Conservation (phyloP, 176 grass and related monocot species). For the Triticum turgidum region DNA sequence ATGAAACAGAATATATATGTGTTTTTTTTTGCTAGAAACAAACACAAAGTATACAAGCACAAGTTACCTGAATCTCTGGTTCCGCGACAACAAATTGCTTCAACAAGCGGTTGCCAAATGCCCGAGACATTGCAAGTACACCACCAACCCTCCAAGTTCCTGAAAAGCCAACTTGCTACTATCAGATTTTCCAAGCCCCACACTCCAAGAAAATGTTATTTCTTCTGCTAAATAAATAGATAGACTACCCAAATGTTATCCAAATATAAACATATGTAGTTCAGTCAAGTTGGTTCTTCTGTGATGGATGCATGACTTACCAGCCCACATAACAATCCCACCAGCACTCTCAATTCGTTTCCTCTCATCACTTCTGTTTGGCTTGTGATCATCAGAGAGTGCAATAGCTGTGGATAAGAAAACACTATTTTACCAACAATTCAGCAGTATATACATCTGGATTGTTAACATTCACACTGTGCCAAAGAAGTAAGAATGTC, state of each 20-base stretch:
- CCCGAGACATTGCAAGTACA: slow-evolving; percentile 94
- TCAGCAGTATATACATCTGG: slow-evolving; percentile 23
- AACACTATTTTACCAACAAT: slow-evolving; percentile 25
- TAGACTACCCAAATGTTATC: background rate
- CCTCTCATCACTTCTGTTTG: slow-evolving; percentile 94
- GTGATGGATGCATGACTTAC: slow-evolving; percentile 30
- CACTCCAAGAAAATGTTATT: background rate
- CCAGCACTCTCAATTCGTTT: slow-evolving; percentile 92
- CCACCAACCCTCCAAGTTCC: slow-evolving; percentile 98
- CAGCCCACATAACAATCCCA: slow-evolving; percentile 95
- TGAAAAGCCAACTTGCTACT: slow-evolving; percentile 29
- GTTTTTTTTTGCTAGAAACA: background rate
- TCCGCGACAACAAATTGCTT: slow-evolving; percentile 96
- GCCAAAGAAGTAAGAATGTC: background rate
- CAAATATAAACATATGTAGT: slow-evolving; percentile 4
- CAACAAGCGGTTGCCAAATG: slow-evolving; percentile 94
- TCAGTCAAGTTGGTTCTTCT: background rate
- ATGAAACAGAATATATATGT: background rate
- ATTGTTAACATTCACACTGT: background rate
- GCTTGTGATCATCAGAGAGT: slow-evolving; percentile 94
- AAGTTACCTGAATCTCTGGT: slow-evolving; percentile 87
- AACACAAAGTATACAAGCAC: background rate
- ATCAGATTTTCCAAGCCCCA: background rate
- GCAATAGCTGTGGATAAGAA: slow-evolving; percentile 67
- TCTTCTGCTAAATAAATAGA: background rate